Evolutionary conservation across 1,284 basidiomycete genomes (phyloP).

Genomic region (Cryptococcus amylolentus): DNA sequence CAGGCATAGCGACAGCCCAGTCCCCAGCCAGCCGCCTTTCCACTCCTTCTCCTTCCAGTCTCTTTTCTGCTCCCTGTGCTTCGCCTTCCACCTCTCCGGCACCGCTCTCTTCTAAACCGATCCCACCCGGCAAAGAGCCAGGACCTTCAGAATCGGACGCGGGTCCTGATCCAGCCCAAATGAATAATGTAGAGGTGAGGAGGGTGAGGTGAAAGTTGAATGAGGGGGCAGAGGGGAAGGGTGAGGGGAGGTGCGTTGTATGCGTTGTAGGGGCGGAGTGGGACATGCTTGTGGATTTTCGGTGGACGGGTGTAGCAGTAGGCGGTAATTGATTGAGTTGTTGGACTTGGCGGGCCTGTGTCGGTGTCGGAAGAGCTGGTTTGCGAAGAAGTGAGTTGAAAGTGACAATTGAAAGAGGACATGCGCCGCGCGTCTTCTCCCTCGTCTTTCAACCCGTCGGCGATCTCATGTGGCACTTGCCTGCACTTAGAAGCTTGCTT

Average conservation of each 20-base stretch:
- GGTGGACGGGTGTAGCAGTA: too few species aligned
- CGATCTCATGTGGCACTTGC: not conserved
- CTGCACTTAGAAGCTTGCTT: too few species aligned
- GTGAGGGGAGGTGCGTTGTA: conserved; percentile 26
- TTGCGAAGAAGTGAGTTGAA: too few species aligned
- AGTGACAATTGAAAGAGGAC: not conserved
- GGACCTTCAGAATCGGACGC: conserved; percentile 8
- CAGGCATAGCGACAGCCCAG: conserved; percentile 81
- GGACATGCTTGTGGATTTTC: not conserved
- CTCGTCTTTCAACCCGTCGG: not conserved
- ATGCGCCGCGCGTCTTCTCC: not conserved
- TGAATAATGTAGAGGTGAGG: conserved; percentile 69
- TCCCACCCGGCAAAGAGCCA: too few species aligned
- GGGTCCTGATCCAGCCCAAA: conserved; percentile 69
- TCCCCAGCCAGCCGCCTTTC: conserved; percentile 64
- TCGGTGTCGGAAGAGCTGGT: too few species aligned
- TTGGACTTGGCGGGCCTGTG: too few species aligned
- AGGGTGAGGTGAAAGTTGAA: conserved; percentile 67
- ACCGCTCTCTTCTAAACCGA: too few species aligned
- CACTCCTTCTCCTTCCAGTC: conserved; percentile 27
- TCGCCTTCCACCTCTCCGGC: not conserved
- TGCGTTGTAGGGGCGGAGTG: not conserved
- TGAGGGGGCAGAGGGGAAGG: conserved; percentile 52
- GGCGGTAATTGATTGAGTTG: too few species aligned
- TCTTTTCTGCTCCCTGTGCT: not conserved